Base-by-base conservation (phyloP, 176 grass and related monocot species). In the Bolboschoenus planiculmis region DNA sequence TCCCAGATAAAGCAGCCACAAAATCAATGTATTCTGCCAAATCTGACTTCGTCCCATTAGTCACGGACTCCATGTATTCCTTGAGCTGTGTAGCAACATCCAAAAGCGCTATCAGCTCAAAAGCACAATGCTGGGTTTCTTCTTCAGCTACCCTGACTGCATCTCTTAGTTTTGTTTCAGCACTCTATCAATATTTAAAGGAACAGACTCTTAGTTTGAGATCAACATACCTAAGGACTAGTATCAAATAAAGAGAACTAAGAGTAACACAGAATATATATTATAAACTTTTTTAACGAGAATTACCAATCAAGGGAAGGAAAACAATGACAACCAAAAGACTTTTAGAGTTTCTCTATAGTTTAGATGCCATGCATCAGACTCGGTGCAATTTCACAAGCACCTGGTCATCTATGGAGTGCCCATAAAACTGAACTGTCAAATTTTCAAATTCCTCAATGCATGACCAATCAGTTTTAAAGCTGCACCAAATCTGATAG, bases 71-170 rank as follows among this genome's bases (percentile, higher is more conserved):
- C 82, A 93, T 90, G 14, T 54, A 90, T 83, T 95, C 87, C 85
- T 91, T 95, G 71, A 91, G 78, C 35, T 89, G 87, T 5, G 83
- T 48, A n/a, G 91, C 71, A n/a, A 64, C 46, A 76, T 90, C 89
- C 10, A 95, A 80, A 56, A 95, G 71, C 47, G 88, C 36, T 73
- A 93, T 57, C 26, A 99, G 59, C 30, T 93, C 89, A 0, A 26
- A 51, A 13, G 87, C 85, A 14, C 87, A 88, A 18, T 53, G 10
- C 61, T 95, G 87, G 1, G 71, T 95, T 83, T 88, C 89, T 61
- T 91, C 70, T 21, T 91, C 86, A 1, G 18, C 63, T 42, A 79
- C 86, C 24, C 4, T 65, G 5, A 34, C 37, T 10, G 86, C 68
- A 78, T 88, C 68, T 8, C 81, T 50, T 47, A 91, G 60, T 70